Evolutionary conservation across 805 yeast genomes (phyloP), one percentile per base, ranked within the genome.

Genomic region (Ogataea haglerorum): DNA sequence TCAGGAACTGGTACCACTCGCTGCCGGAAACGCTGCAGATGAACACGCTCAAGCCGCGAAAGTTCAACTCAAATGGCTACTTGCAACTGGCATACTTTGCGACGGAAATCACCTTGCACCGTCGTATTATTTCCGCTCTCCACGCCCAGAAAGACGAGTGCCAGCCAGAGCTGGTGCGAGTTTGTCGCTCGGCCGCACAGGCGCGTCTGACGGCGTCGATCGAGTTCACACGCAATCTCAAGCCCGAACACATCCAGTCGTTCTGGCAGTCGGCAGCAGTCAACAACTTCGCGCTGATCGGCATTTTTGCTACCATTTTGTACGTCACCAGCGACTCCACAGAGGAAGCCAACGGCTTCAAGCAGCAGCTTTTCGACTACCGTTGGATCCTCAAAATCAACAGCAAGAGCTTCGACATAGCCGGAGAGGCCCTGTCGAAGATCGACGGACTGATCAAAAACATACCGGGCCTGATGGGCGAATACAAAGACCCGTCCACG

Each of bases 221-320:
- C 45, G 93, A 85, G 39, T 85, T 87, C 60, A 80, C 86, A 8
- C 67, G 82, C 36, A 82, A 79, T 45, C 69, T 90, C 58, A 82
- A 80, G 51, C 82, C 84, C 8, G 95, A 88, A 51, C 95, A 88
- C 55, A 72, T 87, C 34, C 90, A 82, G 57, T 78, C 95, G 9
- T 89, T 88, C 60, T 90, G 96, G 96, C 93, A 86, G 62, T 77
- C 89, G 2, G 78, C 89, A 2, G 76, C 95, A 0, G 72, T 93
- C 0, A 73, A 84, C 10, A 87, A 86, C 54, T 78, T 90, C 48
- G 79, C 95, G 6, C 63, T 86, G 26, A 86, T 89, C 28, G 96
- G 96, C 2, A 78, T 91, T 0, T 90, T 90, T 70, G 95, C 96
- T 0, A 82, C 95, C 0, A 67, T 90, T 10, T 64, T 90, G 40